phyloP scores from a whole-genome alignment of 2,329 filamentous ascomycete genomes.

The Rhynchosporium agropyri region DNA sequence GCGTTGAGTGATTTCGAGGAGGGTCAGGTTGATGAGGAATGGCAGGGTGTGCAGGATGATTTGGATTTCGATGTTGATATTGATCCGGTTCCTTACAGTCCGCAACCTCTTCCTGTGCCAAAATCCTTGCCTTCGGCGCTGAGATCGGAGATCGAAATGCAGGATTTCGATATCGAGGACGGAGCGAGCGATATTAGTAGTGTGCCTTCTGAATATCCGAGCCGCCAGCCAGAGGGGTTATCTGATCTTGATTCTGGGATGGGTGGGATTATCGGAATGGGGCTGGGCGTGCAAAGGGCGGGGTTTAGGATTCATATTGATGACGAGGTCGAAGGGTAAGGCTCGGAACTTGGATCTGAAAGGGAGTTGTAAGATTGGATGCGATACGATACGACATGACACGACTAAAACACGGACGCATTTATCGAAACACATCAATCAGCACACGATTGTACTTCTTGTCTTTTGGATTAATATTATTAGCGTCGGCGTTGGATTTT shows the following conservation, averaged over 20 bases:
- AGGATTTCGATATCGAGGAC: conserved; percentile 21
- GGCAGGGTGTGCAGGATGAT: conserved; percentile 41
- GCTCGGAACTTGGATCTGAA: neutral
- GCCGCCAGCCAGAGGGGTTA: conserved; percentile 43
- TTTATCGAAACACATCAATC: neutral
- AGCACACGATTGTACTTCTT: neutral
- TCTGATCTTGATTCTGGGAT: neutral
- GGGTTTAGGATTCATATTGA: conserved; percentile 39
- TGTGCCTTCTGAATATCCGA: conserved; percentile 59
- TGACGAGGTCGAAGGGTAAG: conserved; percentile 29
- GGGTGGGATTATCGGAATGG: neutral
- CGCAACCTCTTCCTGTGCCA: neutral
- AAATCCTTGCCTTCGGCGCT: neutral
- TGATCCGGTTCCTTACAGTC: neutral
- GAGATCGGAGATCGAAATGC: conserved; percentile 32
- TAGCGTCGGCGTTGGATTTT: neutral
- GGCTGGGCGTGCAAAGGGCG: conserved; percentile 6
- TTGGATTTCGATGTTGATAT: conserved; percentile 26
- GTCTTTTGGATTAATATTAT: neutral
- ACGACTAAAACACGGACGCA: neutral
- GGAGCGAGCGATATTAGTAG: conserved; percentile 49
- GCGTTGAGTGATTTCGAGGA: neutral
- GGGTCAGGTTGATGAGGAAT: conserved; percentile 35
- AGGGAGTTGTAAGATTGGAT: conserved; percentile 11
- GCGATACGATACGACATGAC: neutral